These are phyloP conservation scores for Nosema muscidifuracis DNA, from an alignment of 371 early-diverging fungal species.

Conservation along the genomic window DNA sequence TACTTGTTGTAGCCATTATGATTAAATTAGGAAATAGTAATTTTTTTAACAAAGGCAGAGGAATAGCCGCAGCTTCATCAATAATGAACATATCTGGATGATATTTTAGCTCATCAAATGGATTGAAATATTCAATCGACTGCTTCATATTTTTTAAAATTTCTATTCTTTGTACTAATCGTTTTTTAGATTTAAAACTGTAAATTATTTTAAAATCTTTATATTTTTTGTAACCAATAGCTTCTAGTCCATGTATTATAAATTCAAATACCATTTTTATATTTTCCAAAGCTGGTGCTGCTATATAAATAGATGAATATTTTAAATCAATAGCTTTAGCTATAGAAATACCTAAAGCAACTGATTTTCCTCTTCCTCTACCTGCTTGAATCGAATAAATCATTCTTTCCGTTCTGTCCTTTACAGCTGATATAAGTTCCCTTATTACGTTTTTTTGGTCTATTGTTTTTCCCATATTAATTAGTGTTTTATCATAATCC, in stretches of 20 bases:
- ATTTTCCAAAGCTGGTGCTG: constrained; percentile 92
- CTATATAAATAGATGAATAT: constrained; percentile 74
- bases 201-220: constrained; percentile 77
- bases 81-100: constrained; percentile 81
- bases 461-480: constrained; percentile 64
- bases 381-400: constrained; percentile 86
- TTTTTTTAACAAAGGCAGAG: constrained; percentile 77
- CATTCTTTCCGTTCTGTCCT: constrained; percentile 67
- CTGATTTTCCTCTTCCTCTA: constrained; percentile 98
- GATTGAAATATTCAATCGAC: constrained; percentile 50
- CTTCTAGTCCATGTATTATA: constrained; percentile 86
- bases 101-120: constrained; percentile 35
- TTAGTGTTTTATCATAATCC: constrained; percentile 14
- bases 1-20: constrained; percentile 94
- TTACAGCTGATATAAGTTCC: constrained; percentile 21
- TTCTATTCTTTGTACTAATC: constrained; percentile 51
- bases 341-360: constrained; percentile 85
- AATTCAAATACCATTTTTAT: constrained; percentile 92
- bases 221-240: constrained; percentile 87
- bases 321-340: constrained; percentile 89
- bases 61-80: constrained; percentile 99
- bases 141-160: constrained; percentile 49
- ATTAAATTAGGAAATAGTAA: constrained; percentile 84
- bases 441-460: constrained; percentile 67
- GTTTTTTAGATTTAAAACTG: constrained; percentile 39